These are phyloP conservation scores for Hysterium pulicare DNA, from an alignment of 2,329 filamentous ascomycete genomes.

Conservation along the genomic window DNA sequence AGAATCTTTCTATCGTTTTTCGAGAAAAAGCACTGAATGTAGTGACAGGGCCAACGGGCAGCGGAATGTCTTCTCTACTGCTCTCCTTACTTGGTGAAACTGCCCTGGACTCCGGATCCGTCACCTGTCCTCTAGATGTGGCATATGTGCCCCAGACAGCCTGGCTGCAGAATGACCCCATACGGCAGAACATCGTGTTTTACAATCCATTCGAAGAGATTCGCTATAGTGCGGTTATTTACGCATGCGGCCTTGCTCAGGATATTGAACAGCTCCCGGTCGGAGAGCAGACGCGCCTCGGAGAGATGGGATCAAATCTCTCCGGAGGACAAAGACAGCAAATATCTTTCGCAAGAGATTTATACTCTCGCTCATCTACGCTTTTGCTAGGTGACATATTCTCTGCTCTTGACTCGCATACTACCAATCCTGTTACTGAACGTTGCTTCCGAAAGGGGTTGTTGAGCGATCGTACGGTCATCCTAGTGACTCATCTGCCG, in stretches of 20 bases:
- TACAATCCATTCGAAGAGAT: background rate
- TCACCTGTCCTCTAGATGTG: background rate
- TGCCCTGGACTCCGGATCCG: background rate
- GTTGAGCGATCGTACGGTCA: conserved; percentile 52
- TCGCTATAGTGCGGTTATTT: background rate
- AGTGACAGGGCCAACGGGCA: background rate
- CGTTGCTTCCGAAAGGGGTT: conserved; percentile 57
- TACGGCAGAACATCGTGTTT: background rate
- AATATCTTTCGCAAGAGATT: conserved; percentile 14
- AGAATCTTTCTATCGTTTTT: background rate
- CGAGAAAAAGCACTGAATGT: background rate
- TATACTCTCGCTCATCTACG: conserved; percentile 76
- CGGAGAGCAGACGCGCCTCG: background rate
- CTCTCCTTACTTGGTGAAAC: background rate
- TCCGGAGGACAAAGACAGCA: conserved; percentile 8
- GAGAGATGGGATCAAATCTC: background rate
- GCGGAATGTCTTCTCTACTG: background rate
- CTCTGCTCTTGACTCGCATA: conserved; percentile 64
- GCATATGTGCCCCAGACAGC: background rate
- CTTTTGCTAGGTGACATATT: conserved; percentile 82
- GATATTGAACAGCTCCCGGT: background rate
- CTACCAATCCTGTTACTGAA: conserved; percentile 55
- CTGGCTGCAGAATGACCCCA: background rate
- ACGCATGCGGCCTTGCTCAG: background rate
- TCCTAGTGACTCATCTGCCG: conserved; percentile 53